phyloP scores from a whole-genome alignment of 768 basidiomycete species.

The Lactarius hengduanensis region DNA sequence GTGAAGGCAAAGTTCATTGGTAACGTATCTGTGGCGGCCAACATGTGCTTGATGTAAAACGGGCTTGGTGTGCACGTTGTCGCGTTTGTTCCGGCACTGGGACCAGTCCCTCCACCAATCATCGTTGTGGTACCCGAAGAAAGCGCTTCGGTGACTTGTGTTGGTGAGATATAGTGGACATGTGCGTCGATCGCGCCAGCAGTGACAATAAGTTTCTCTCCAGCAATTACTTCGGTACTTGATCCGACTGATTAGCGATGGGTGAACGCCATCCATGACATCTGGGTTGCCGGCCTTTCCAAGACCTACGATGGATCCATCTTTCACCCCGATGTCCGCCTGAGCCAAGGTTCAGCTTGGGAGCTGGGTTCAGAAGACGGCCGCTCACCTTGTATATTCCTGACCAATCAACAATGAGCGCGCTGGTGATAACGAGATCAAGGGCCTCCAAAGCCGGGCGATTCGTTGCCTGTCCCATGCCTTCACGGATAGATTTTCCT shows the following conservation, averaged over 20 bases:
- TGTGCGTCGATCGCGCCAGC: conserved; percentile 93
- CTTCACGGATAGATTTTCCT: conserved; percentile 95
- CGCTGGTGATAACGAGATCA: conserved; percentile 95
- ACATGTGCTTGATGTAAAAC: conserved; percentile 88
- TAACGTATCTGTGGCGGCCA: conserved; percentile 85
- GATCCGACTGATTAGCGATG: conserved; percentile 78
- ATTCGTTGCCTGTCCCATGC: conserved; percentile 92
- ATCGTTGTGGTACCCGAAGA: conserved; percentile 87
- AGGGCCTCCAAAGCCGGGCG: conserved; percentile 63
- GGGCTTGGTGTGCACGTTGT: conserved; percentile 93
- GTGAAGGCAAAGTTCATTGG: conserved; percentile 95
- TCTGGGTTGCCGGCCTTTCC: conserved; percentile 99
- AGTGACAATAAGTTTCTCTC: conserved; percentile 91
- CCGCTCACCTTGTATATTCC: conserved; percentile 84
- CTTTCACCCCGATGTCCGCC: conserved; percentile 94
- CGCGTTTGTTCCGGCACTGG: conserved; percentile 83
- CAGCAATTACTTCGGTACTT: conserved; percentile 93
- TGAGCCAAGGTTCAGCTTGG: conserved; percentile 35
- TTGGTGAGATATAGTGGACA: conserved; percentile 93
- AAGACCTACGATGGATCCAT: conserved; percentile 78
- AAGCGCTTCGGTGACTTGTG: conserved; percentile 84
- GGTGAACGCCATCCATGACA: conserved; percentile 77
- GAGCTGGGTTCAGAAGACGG: not conserved
- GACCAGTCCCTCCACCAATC: conserved; percentile 96
- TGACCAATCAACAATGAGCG: conserved; percentile 90